Conservation (phyloP, 176 grass and related monocot species). For the Zea mays region DNA sequence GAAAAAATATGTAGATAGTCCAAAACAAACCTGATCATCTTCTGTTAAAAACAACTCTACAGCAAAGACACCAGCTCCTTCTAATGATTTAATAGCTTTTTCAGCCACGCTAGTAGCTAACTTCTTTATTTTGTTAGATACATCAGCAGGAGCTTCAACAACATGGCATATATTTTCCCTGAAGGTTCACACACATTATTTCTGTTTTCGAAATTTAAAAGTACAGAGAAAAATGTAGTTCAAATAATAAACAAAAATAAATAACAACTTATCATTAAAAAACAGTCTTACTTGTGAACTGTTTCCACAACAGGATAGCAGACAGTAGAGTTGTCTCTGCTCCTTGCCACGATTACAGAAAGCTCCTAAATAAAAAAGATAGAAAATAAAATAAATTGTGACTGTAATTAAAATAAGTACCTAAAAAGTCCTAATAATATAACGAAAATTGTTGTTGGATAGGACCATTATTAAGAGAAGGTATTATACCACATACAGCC, state of each 20-base stretch:
- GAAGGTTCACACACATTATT: slow-evolving; percentile 34
- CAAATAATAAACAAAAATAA: slow-evolving; percentile 1
- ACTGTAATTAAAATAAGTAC: neutral
- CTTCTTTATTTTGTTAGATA: slow-evolving; percentile 68
- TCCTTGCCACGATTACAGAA: slow-evolving; percentile 88
- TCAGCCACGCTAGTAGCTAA: slow-evolving; percentile 64
- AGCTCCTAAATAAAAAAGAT: slow-evolving; percentile 59
- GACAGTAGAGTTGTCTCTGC: slow-evolving; percentile 57
- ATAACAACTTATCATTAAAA: slow-evolving; percentile 9
- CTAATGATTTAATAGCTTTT: slow-evolving; percentile 71
- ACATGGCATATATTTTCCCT: slow-evolving; percentile 97
- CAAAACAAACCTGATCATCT: slow-evolving; percentile 73
- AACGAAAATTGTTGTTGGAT: neutral
- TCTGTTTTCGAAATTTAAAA: neutral
- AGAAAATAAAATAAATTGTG: neutral
- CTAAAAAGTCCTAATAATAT: neutral
- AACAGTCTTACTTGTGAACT: slow-evolving; percentile 71
- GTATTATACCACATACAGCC: neutral
- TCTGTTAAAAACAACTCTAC: slow-evolving; percentile 95
- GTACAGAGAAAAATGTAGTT: neutral
- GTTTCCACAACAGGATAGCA: slow-evolving; percentile 98
- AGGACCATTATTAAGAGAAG: too few species aligned
- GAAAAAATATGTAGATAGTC: neutral
- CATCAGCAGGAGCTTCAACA: slow-evolving; percentile 80
- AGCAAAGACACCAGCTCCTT: slow-evolving; percentile 89